phyloP scores from a whole-genome alignment of 2,329 filamentous ascomycete species.

The Aurifilum marmelostoma region DNA sequence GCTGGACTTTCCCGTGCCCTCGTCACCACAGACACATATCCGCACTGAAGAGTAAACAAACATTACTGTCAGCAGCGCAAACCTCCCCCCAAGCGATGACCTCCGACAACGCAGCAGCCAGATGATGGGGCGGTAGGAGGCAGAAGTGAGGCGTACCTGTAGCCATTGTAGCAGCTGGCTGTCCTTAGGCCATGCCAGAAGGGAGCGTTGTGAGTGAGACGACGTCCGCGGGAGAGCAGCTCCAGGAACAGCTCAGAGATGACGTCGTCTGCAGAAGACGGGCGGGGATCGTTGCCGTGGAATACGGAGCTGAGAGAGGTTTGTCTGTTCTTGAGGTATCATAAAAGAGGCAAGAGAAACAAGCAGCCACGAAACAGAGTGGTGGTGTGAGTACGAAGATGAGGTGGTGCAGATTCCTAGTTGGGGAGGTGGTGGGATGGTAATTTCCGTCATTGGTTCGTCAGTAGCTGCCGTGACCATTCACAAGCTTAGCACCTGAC shows the following conservation, averaged over 20 bases:
- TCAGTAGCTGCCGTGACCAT: background rate
- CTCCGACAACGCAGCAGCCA: background rate
- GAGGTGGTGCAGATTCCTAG: slow-evolving; percentile 4
- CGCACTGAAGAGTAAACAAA: slow-evolving; percentile 60
- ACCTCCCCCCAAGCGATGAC: background rate
- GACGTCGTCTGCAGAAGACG: background rate
- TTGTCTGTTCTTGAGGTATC: background rate
- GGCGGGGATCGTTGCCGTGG: no score
- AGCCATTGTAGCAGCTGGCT: slow-evolving; percentile 33
- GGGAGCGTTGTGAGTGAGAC: background rate
- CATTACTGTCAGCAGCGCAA: slow-evolving; percentile 25
- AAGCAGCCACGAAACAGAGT: background rate
- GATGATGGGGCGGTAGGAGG: background rate
- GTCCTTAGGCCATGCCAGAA: slow-evolving; percentile 15
- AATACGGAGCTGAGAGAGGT: background rate
- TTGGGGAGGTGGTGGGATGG: background rate
- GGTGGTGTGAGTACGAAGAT: background rate
- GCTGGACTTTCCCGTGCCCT: slow-evolving; percentile 91
- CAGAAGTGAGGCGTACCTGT: slow-evolving; percentile 33
- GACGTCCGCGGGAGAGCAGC: background rate
- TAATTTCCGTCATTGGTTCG: background rate
- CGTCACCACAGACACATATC: slow-evolving; percentile 95
- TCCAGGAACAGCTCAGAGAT: background rate
- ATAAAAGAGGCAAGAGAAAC: background rate
- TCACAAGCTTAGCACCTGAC: slow-evolving; percentile 6